Evolutionary conservation across 2,329 filamentous ascomycete species (phyloP), one percentile per base, ranked within the genome.

Genomic region (Aspergillus alliaceus): DNA sequence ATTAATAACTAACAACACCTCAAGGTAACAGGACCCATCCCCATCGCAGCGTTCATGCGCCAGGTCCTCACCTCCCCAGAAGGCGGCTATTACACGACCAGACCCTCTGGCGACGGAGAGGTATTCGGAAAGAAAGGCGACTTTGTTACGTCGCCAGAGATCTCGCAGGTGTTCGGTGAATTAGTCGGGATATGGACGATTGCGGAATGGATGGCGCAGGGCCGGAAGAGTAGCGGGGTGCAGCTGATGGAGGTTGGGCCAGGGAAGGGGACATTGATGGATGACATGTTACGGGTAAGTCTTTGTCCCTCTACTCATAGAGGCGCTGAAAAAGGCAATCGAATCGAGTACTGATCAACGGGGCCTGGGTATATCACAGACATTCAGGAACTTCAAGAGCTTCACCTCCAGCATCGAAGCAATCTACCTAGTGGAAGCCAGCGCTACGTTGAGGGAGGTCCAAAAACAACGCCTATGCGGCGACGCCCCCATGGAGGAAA

Each of bases 351-450:
- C 56, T 64, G 49, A 66, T 35, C 22, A 14, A 4, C 14, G 5
- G 11, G 22, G 40, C 14, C 25, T n/a, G 12, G 9, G 14, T 39
- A 20, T 53, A 2, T 18, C 39, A 56, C 68, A 95, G 90, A 96
- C 92, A 0, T 87, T 97, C 49, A 86, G 85, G 49, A 90, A 89
- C 60, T 98, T 98, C 77, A 90, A 90, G 59, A 80, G 82, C 42
- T 88, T 98, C 74, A 84, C 87, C 2, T 82, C 84, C 27, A 89
- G 87, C 63, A 86, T 98, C 58, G 90, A 96, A 56, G 84, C 87
- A n/a, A 86, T 99, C 46, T 96, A 96, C 76, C 84, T 99, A 75
- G 90, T 99, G 9, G 95, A 99, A 77, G 92, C 93, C n/a, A 96
- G 93, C 69, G 82, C 86, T 15, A 85, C 90, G 37, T 81, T 99